These are phyloP conservation scores for Trichosporon inkin DNA, from an alignment of 1,284 basidiomycete genomes.

Conservation along the genomic window DNA sequence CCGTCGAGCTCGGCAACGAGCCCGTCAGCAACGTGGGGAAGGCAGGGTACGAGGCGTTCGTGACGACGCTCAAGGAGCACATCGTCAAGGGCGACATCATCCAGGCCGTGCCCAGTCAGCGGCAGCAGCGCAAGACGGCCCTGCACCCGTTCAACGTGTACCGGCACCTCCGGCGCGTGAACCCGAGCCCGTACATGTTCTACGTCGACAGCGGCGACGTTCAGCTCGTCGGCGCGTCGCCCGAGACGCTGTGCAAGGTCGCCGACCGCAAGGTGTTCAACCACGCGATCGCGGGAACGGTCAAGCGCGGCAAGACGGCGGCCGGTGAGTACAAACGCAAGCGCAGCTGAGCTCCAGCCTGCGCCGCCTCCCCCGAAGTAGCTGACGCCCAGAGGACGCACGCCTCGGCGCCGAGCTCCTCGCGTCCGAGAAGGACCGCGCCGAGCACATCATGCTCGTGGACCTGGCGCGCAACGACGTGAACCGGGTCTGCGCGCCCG, in stretches of 20 bases:
- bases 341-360: too few species aligned
- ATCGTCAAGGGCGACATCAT: slow-evolving; percentile 97
- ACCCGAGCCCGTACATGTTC: slow-evolving; percentile 99
- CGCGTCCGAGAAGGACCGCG: slow-evolving; percentile 86
- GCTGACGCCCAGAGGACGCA: slow-evolving; percentile 64
- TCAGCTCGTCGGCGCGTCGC: slow-evolving; percentile 93
- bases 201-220: slow-evolving; percentile 90
- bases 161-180: slow-evolving; percentile 84
- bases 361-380: too few species aligned
- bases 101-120: slow-evolving; percentile 95
- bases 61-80: slow-evolving; percentile 86
- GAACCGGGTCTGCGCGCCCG: slow-evolving; percentile 91
- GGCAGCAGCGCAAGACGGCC: slow-evolving; percentile 74
- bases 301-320: slow-evolving; percentile 73
- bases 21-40: slow-evolving; percentile 89
- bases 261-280: slow-evolving; percentile 89
- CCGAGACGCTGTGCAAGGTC: slow-evolving; percentile 96
- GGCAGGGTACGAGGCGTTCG: slow-evolving; percentile 85
- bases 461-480: slow-evolving; percentile 99
- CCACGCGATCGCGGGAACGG: slow-evolving; percentile 97
- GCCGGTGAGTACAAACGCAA: slow-evolving; percentile 51
- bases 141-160: slow-evolving; percentile 98
- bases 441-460: slow-evolving; percentile 99
- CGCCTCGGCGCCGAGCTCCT: slow-evolving; percentile 68
- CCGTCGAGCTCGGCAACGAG: slow-evolving; percentile 58